Evolutionary conservation across 75 land plant species (phyloP).

Genomic region (Cunninghamia lanceolata): DNA sequence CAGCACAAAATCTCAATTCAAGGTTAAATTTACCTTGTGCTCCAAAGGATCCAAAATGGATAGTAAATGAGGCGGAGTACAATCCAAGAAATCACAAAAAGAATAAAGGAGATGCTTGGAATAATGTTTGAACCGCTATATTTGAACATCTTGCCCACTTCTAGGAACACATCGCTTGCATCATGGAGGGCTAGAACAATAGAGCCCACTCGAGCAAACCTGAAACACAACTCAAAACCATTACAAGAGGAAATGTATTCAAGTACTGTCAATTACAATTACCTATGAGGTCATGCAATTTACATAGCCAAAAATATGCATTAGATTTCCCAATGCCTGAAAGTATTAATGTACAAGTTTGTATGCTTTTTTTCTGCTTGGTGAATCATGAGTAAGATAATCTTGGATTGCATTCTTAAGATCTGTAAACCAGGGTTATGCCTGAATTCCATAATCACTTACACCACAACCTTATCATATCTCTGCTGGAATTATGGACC

Average conservation of each 20-base stretch:
- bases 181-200: constrained; percentile 92
- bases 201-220: constrained; percentile 91
- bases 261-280: neutral
- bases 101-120: constrained; percentile 61
- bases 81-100: constrained; percentile 81
- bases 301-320: neutral
- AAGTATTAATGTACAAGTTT: neutral
- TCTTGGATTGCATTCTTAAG: neutral
- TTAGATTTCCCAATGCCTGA: neutral
- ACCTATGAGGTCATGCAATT: neutral
- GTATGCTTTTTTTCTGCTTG: neutral
- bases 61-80: constrained; percentile 73
- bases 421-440: neutral
- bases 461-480: neutral
- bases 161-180: constrained; percentile 95
- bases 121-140: constrained; percentile 60
- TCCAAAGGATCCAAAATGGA: constrained; percentile 82
- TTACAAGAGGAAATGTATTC: neutral
- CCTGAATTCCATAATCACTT: neutral
- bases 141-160: constrained; percentile 92
- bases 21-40: constrained; percentile 65
- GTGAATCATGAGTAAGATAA: neutral
- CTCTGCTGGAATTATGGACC: neutral
- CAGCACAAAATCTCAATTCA: neutral
- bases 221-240: constrained; percentile 25